Evolutionary conservation across 1,139 yeast species (phyloP).

Genomic region (Candida pseudoviswanathii): DNA sequence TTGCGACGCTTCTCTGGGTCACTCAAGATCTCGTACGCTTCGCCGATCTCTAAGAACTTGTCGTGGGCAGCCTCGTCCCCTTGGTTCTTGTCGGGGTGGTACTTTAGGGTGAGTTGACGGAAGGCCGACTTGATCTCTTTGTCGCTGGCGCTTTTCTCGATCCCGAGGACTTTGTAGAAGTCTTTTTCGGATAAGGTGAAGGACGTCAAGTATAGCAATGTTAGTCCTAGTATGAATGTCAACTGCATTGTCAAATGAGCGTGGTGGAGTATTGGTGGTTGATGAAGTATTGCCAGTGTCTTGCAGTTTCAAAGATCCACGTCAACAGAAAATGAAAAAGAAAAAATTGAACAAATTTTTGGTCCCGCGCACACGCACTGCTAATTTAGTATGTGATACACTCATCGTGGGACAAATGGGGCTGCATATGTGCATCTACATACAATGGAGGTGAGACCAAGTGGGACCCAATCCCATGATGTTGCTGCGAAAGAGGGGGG

Average conservation of each 20-base stretch:
- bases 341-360: background rate
- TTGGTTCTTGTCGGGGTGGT: constrained; percentile 92
- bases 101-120: constrained; percentile 78
- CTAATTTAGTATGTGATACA: background rate
- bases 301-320: constrained; percentile 4
- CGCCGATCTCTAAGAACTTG: constrained; percentile 86
- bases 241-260: constrained; percentile 7
- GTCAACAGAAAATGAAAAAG: constrained; percentile 10
- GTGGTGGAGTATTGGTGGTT: background rate
- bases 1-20: constrained; percentile 70
- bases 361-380: background rate
- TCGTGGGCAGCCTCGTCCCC: constrained; percentile 76
- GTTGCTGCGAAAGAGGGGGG: no score
- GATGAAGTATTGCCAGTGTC: background rate
- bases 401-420: background rate
- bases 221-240: constrained; percentile 11
- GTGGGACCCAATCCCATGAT: no score
- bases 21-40: constrained; percentile 86
- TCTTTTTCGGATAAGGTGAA: constrained; percentile 20
- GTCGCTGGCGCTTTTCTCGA: constrained; percentile 67
- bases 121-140: constrained; percentile 88
- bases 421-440: background rate
- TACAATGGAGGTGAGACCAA: no score
- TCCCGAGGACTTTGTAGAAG: constrained; percentile 59
- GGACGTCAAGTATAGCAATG: constrained; percentile 10